phyloP scores from a whole-genome alignment of 345 rosid species.

The Citrus australasica region DNA sequence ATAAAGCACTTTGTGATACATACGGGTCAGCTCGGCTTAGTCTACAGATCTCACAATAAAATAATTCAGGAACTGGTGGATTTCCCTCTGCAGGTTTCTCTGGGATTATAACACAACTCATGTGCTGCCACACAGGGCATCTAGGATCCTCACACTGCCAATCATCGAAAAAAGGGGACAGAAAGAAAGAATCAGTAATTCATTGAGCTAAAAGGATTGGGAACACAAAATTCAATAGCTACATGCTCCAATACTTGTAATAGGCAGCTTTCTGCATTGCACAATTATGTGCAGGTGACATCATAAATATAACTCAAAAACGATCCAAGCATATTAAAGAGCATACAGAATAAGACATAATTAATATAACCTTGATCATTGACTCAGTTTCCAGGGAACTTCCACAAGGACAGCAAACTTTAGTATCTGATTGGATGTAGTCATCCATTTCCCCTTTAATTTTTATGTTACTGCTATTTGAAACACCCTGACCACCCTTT shows the following conservation, averaged over 20 bases:
- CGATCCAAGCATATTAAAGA: not conserved
- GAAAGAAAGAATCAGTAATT: slow-evolving; percentile 8
- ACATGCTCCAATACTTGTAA: not conserved
- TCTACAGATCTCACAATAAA: slow-evolving; percentile 87
- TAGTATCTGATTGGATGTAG: slow-evolving; percentile 43
- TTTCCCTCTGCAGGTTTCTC: slow-evolving; percentile 69
- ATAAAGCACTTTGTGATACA: slow-evolving; percentile 24
- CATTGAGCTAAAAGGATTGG: not conserved
- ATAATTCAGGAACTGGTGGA: slow-evolving; percentile 62
- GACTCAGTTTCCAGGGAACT: slow-evolving; percentile 65
- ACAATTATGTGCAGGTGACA: not conserved
- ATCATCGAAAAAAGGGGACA: slow-evolving; percentile 4
- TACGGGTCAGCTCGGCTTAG: slow-evolving; percentile 97
- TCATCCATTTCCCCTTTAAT: slow-evolving; percentile 67
- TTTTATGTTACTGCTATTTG: slow-evolving; percentile 63
- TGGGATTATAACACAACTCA: slow-evolving; percentile 72
- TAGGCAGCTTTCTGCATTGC: not conserved
- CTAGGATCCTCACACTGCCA: slow-evolving; percentile 79
- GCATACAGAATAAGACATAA: not conserved
- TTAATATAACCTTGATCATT: slow-evolving; percentile 60
- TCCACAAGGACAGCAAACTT: slow-evolving; percentile 94
- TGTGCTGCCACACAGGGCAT: slow-evolving; percentile 83
- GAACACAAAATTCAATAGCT: not conserved
- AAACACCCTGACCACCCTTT: slow-evolving; percentile 62
- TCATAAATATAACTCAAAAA: not conserved